These are phyloP conservation scores for Arabidopsis hybrid DNA, from an alignment of 441 rosid genomes.

Conservation along the genomic window DNA sequence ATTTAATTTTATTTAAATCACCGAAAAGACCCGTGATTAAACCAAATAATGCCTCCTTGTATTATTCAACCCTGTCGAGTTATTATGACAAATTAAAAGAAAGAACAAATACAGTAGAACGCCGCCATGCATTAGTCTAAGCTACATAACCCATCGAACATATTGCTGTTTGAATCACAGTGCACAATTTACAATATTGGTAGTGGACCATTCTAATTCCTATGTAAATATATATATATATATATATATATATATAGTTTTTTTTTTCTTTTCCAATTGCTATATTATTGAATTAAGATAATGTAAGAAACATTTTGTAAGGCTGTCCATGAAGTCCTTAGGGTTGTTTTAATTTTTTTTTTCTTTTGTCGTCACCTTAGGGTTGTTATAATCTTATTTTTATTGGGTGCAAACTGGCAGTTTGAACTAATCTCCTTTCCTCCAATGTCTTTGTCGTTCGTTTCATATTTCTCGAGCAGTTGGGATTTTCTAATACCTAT, in stretches of 20 bases:
- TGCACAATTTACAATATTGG: neutral
- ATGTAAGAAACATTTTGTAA: slow-evolving; percentile 24
- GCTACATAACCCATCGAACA: slow-evolving; percentile 10
- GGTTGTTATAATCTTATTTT: slow-evolving; percentile 13
- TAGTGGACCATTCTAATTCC: slow-evolving; percentile 4
- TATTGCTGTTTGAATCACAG: neutral
- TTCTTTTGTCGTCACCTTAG: slow-evolving; percentile 27
- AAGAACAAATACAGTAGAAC: neutral
- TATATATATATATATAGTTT: neutral
- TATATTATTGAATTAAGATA: slow-evolving; percentile 8
- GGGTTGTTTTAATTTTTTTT: slow-evolving; percentile 16
- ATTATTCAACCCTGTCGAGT: slow-evolving; percentile 17
- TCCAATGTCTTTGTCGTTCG: slow-evolving; percentile 39
- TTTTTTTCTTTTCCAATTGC: neutral
- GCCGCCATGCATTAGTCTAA: slow-evolving; percentile 1
- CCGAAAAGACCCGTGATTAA: slow-evolving; percentile 28
- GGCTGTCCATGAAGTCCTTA: slow-evolving; percentile 38
- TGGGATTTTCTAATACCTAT: neutral
- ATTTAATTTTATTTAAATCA: slow-evolving; percentile 28
- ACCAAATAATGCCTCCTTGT: neutral
- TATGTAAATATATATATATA: too few species aligned
- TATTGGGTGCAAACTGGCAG: slow-evolving; percentile 42
- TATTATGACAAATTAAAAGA: neutral
- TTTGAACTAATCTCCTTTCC: slow-evolving; percentile 32
- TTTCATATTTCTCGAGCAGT: slow-evolving; percentile 41